A percentile compares a stretch with the other conserved stretches of the same genome.
Conservation (phyloP, 352 stramenopile genomes). For the Thalassiosira exigua region DNA sequence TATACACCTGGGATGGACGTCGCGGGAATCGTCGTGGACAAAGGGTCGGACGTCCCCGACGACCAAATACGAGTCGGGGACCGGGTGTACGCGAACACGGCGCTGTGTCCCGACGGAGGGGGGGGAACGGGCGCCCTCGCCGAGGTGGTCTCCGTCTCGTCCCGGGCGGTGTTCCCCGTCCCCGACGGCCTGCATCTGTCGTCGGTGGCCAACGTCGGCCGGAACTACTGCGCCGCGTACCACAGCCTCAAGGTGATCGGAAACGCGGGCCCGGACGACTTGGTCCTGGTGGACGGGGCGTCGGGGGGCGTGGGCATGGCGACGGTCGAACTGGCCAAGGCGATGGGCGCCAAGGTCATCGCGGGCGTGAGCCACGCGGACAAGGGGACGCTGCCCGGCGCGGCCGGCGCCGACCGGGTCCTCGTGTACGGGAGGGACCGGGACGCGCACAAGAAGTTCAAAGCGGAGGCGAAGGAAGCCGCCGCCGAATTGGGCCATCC, state of each 20-base stretch:
- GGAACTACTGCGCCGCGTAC: conserved; percentile 73
- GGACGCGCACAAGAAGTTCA: conserved; percentile 56
- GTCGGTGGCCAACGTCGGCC: conserved; percentile 62
- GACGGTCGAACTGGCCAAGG: conserved; percentile 69
- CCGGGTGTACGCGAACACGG: conserved; percentile 61
- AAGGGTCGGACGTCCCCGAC: conserved; percentile 42
- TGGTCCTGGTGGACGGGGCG: conserved; percentile 69
- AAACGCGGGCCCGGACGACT: conserved; percentile 37
- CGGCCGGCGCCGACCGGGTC: conserved; percentile 62
- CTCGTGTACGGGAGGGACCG: conserved; percentile 60
- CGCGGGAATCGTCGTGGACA: conserved; percentile 58
- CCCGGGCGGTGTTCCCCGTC: conserved; percentile 53
- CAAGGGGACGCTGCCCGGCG: conserved; percentile 35
- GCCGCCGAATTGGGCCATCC: conserved; percentile 53
- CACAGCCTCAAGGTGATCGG: conserved; percentile 70
- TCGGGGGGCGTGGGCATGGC: conserved; percentile 74
- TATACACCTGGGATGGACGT: conserved; percentile 75
- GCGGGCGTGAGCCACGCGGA: conserved; percentile 59
- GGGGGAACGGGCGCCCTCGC: conserved; percentile 63
- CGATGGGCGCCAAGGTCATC: conserved; percentile 71
- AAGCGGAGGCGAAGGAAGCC: conserved; percentile 42
- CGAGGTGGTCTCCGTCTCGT: conserved; percentile 46
- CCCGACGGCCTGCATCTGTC: conserved; percentile 50
- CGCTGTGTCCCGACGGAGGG: conserved; percentile 37
- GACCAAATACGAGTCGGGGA: conserved; percentile 52